Percentiles rank a stretch among this genome's conserved stretches.
These are phyloP conservation scores for Rhizophora mangle DNA, from an alignment of 345 rosid species.

Conservation along the genomic window DNA sequence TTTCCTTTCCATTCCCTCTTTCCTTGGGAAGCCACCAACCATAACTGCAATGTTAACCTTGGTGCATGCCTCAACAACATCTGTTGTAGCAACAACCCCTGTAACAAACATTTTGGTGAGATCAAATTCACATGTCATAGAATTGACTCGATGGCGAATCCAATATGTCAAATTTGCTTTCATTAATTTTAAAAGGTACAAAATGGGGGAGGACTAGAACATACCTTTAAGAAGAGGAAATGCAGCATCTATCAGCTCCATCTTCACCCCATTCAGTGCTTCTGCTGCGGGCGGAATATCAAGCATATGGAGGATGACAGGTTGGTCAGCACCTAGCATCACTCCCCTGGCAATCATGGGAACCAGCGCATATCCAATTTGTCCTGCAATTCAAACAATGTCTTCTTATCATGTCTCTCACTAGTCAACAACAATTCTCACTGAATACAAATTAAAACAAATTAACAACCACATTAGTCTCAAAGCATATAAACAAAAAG, in stretches of 20 bases:
- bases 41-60: slow-evolving; percentile 86
- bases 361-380: slow-evolving; percentile 98
- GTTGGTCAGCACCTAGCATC: slow-evolving; percentile 98
- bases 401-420: background rate
- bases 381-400: slow-evolving; percentile 52
- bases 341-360: slow-evolving; percentile 99
- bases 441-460: background rate
- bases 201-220: no score
- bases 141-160: background rate
- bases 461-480: background rate
- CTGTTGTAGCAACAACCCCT: slow-evolving; percentile 99
- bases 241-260: slow-evolving; percentile 98
- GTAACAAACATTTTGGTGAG: slow-evolving; percentile 17
- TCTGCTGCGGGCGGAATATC: slow-evolving; percentile 98
- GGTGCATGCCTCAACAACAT: slow-evolving; percentile 92
- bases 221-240: slow-evolving; percentile 95
- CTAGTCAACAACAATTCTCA: background rate
- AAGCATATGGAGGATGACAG: slow-evolving; percentile 98
- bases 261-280: slow-evolving; percentile 93
- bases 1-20: slow-evolving; percentile 99
- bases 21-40: slow-evolving; percentile 99
- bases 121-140: slow-evolving; percentile 11
- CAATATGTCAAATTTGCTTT: background rate
- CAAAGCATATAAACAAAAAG: no score
- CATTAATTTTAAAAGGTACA: background rate